Evolutionary conservation across 352 stramenopile genomes (phyloP).

Genomic region (Pilasporangium apinafurcum): DNA sequence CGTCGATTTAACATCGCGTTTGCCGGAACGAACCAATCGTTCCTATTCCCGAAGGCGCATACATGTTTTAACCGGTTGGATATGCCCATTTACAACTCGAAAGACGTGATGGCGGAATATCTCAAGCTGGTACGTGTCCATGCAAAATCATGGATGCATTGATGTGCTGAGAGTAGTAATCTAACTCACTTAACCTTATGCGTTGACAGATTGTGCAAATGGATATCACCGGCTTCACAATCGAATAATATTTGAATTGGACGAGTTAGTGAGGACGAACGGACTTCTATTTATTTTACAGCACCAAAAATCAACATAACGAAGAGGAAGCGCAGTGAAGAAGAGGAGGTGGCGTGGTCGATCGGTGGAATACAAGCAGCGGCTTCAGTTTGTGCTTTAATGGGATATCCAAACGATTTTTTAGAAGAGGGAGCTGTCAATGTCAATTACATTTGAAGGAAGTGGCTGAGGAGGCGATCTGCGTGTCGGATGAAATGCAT

Average conservation of each 20-base stretch:
- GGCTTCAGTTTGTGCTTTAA: slow-evolving; percentile 10
- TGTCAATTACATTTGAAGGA: slow-evolving; percentile 17
- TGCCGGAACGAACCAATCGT: slow-evolving; percentile 45
- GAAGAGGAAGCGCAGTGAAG: not conserved
- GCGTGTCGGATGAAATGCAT: too few species aligned
- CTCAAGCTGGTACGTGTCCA: slow-evolving; percentile 34
- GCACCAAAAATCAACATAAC: not conserved
- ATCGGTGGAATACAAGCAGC: too few species aligned
- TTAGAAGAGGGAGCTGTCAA: not conserved
- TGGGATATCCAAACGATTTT: not conserved
- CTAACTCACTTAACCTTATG: not conserved
- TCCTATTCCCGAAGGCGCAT: slow-evolving; percentile 76
- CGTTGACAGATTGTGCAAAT: slow-evolving; percentile 90
- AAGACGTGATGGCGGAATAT: slow-evolving; percentile 66
- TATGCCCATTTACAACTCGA: slow-evolving; percentile 64
- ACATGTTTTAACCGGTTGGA: slow-evolving; percentile 85
- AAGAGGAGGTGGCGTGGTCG: not conserved
- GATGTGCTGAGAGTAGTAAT: not conserved
- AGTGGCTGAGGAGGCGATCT: slow-evolving; percentile 35
- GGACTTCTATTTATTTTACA: slow-evolving; percentile 1
- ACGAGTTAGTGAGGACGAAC: not conserved
- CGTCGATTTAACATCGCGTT: slow-evolving; percentile 76
- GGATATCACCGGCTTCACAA: slow-evolving; percentile 94
- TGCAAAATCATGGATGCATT: not conserved
- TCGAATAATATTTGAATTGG: slow-evolving; percentile 38